Base-by-base conservation (phyloP, 2,329 filamentous ascomycete species). In the Colletotrichum abscissum region DNA sequence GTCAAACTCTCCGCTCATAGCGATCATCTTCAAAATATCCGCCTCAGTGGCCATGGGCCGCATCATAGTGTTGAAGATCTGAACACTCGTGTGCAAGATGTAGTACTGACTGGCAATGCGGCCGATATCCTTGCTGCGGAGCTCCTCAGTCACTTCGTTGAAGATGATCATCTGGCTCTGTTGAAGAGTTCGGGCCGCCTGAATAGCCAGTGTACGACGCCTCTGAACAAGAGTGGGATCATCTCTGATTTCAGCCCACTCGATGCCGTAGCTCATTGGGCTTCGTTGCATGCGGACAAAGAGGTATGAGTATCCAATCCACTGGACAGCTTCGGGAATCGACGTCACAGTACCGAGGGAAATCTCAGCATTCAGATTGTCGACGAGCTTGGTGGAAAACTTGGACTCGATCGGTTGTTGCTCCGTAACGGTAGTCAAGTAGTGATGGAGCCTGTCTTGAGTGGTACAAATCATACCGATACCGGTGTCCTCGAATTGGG, bases 111-210 rank as follows among this genome's bases (percentile, higher is more conserved):
- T 98, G 19, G 97, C 97, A 81, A 99, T 99, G 19, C 97, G 92
- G 3, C 97, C 97, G 63, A 98, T 93, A 78, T 99, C 96, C 81
- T 99, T 99, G 73, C 95, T 94, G 72, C 95, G 92, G 9, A 99
- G 89, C 78, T 98, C 96, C 77, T 98, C 96, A 0, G 96, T 99
- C 22, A 88, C 90, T 79, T 98, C 97, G 76, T 99, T 98, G 86
- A 96, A 99, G 69, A 99, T 97, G 78, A 99, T 97, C 97, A 99
- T 99, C 83, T 99, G 97, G 77, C 94, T 97, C 79, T 95, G 90
- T 79, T 98, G 95, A 56, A 99, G 85, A 5, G 94, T 94, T 56
- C 92, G 89, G 0, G 97, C 97, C 28, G 97, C 97, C 78, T 97
- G 92, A 57, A 97, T 95, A 67, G 97, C 93, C 65, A 99, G 87